Conservation (phyloP, 257 asterid genomes). For the Solanum dulcamara region DNA sequence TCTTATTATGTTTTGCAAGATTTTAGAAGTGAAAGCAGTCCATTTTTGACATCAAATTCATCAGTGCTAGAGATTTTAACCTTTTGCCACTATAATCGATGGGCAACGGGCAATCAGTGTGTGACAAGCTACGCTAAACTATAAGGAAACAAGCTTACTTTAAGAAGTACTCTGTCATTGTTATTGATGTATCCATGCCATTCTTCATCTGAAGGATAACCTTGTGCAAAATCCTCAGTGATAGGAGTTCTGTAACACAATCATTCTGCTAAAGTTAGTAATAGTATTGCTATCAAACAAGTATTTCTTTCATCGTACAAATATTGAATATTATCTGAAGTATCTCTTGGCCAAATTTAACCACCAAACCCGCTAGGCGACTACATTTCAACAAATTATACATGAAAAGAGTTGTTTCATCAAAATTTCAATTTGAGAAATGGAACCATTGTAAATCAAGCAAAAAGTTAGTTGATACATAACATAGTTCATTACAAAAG, state of each 20-base stretch:
- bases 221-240: conserved; percentile 39
- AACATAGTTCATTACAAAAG: not conserved
- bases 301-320: not conserved
- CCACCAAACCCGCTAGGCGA: not conserved
- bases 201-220: conserved; percentile 68
- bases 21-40: not conserved
- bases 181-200: conserved; percentile 80
- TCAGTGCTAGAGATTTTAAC: not conserved
- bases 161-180: conserved; percentile 80
- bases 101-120: not conserved
- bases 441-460: not conserved
- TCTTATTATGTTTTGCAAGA: not conserved
- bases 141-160: conserved; percentile 29
- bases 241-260: conserved; percentile 56
- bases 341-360: not conserved
- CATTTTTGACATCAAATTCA: not conserved
- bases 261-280: not conserved
- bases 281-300: not conserved
- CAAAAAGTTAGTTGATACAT: not conserved
- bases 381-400: not conserved
- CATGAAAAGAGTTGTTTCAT: not conserved
- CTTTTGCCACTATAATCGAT: not conserved
- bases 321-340: not conserved
- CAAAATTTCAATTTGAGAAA: not conserved
- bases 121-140: not conserved